These are phyloP conservation scores for Yamadazyma oceani DNA, from an alignment of 1,139 yeast species.

Conservation along the genomic window DNA sequence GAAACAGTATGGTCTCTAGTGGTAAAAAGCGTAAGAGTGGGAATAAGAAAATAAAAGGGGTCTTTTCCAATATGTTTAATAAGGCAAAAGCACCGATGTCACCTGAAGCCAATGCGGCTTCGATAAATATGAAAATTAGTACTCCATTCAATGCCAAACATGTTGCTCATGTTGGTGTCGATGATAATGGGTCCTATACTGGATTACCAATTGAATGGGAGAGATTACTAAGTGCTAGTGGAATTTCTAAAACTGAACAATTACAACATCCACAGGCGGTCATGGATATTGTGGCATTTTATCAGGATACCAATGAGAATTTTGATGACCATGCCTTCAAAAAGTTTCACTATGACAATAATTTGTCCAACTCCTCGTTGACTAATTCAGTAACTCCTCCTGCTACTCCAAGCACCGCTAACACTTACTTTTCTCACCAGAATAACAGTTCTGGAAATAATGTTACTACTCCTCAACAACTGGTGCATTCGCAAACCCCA, in stretches of 20 bases:
- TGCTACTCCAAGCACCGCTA: slow-evolving; percentile 22
- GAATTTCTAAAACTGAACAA: slow-evolving; percentile 82
- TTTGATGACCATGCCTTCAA: slow-evolving; percentile 75
- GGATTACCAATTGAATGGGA: slow-evolving; percentile 96
- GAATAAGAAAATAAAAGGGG: slow-evolving; percentile 41
- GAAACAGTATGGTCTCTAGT: slow-evolving; percentile 9
- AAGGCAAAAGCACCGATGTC: slow-evolving; percentile 22
- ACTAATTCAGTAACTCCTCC: slow-evolving; percentile 29
- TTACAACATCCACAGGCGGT: slow-evolving; percentile 93
- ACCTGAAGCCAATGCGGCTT: slow-evolving; percentile 20
- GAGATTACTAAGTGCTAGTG: slow-evolving; percentile 74
- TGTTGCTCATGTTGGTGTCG: slow-evolving; percentile 90
- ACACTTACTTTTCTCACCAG: slow-evolving; percentile 12
- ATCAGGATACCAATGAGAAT: slow-evolving; percentile 64
- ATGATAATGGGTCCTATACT: slow-evolving; percentile 83
- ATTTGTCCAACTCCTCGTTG: slow-evolving; percentile 22
- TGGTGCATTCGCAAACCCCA: slow-evolving; percentile 6
- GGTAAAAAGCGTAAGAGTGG: slow-evolving; percentile 34
- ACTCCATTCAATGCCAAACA: slow-evolving; percentile 90
- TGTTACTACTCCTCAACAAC: slow-evolving; percentile 11
- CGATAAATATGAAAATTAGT: slow-evolving; percentile 63
- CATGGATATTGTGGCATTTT: slow-evolving; percentile 87
- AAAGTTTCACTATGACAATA: slow-evolving; percentile 54
- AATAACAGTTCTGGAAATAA: slow-evolving; percentile 4
- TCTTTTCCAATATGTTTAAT: slow-evolving; percentile 42